Evolutionary conservation across 371 early-diverging fungal species (phyloP), one percentile per base, ranked within the genome.

Genomic region (Enterocytospora artemiae): DNA sequence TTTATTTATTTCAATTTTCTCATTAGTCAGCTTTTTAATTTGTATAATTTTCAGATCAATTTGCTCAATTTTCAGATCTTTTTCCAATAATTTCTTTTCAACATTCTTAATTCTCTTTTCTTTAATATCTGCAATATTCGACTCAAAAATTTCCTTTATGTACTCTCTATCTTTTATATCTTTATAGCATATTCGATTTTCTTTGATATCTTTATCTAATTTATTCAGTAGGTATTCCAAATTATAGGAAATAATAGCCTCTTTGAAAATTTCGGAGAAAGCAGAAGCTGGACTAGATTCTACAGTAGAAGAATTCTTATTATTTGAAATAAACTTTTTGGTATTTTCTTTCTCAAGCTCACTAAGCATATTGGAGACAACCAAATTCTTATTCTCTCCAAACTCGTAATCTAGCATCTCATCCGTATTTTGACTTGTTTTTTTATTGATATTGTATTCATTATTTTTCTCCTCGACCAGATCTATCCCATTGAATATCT

Each of bases 101-200:
- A 61, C 34, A 7, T 39, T 28, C 41, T 55, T 31, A 34, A 43
- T 58, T 28, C 50, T 28, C 1, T 48, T 28, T 34, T 60, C 30
- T n/a, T 62, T 55, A 37, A 44, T 31, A 14, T 67, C 61, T 14
- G 61, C 56, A n/a, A 67, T 28, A 45, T 67, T 32, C 2, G 59
- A 58, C 18, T 68, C 68, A 58, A 67, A 56, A 14, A 72, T 68
- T 33, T 72, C 72, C 24, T 43, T 31, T 5, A 72, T 63, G 33
- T 72, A 72, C 31, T 37, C 55, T 22, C 27, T 41, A 44, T 59
- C 50, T 20, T 55, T 52, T 3, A 72, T 59, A 48, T 63, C 63
- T 52, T 49, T 45, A 16, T 20, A 20, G 33, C 33, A 27, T 31
- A 31, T 41, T 16, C 33, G 20, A 7, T 43, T 39, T 20, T 72